A percentile compares a stretch with the other conserved stretches of the same genome.
phyloP scores from a whole-genome alignment of 2,329 filamentous ascomycete species.

The Trichophyton verrucosum region DNA sequence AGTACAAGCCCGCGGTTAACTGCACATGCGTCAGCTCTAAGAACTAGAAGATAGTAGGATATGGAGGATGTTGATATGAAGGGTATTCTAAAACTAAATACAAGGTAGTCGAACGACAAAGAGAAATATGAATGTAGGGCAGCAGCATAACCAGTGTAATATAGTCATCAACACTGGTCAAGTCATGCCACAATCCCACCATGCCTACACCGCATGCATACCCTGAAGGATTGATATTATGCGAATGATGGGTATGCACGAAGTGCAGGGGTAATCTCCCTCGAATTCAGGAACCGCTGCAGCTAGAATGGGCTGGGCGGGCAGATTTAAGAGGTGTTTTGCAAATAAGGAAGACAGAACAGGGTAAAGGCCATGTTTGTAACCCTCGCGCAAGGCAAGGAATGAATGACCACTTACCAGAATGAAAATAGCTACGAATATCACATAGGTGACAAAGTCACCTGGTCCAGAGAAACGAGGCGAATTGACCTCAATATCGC shows the following conservation, averaged over 20 bases:
- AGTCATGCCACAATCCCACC: slow-evolving; percentile 57
- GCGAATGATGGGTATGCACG: slow-evolving; percentile 53
- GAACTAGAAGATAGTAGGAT: not conserved
- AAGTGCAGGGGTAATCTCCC: slow-evolving; percentile 64
- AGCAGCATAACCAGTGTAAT: slow-evolving; percentile 51
- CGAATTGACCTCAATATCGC: slow-evolving; percentile 58
- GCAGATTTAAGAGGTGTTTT: slow-evolving; percentile 59
- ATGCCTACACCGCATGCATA: slow-evolving; percentile 55
- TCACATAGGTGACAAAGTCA: slow-evolving; percentile 67
- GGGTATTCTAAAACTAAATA: not conserved
- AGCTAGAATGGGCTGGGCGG: slow-evolving; percentile 61
- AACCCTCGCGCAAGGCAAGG: slow-evolving; percentile 1
- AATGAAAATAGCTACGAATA: slow-evolving; percentile 59
- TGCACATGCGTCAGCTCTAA: slow-evolving; percentile 23
- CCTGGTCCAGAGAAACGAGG: slow-evolving; percentile 62
- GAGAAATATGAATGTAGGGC: slow-evolving; percentile 44
- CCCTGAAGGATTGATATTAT: slow-evolving; percentile 43
- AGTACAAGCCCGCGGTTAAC: slow-evolving; percentile 30
- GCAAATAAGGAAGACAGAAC: slow-evolving; percentile 14
- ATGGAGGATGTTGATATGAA: slow-evolving; percentile 5
- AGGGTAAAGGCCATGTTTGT: slow-evolving; percentile 7
- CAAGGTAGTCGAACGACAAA: slow-evolving; percentile 1
- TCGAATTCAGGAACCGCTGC: slow-evolving; percentile 74
- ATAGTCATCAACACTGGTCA: slow-evolving; percentile 46
- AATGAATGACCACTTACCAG: slow-evolving; percentile 51